Percentiles rank a stretch among this genome's conserved stretches.
Conservation (phyloP, 441 rosid genomes). For the Adansonia gregorii region DNA sequence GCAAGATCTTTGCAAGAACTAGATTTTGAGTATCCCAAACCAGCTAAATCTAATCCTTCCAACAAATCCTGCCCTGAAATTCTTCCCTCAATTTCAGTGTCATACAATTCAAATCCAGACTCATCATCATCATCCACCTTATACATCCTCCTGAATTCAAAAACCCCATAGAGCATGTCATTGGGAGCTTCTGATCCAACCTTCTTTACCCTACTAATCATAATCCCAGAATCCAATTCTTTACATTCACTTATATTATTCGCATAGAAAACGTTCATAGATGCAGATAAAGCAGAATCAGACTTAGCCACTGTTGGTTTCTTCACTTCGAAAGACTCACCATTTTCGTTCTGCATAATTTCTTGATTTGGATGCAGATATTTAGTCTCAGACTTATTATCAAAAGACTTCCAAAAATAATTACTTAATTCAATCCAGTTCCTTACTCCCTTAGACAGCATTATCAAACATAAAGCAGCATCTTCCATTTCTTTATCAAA, state of each 20-base stretch:
- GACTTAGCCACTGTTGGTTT: conserved; percentile 26
- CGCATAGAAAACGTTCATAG: conserved; percentile 29
- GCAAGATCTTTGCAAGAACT: conserved; percentile 25
- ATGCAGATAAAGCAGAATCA: conserved; percentile 29
- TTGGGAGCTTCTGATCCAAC: no score
- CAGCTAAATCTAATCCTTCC: conserved; percentile 32
- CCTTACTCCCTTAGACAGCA: conserved; percentile 51
- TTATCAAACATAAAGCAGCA: conserved; percentile 61
- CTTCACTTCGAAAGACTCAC: conserved; percentile 32
- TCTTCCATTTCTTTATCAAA: conserved; percentile 51
- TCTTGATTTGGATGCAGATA: conserved; percentile 21
- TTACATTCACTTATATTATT: conserved; percentile 27
- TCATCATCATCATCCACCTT: conserved; percentile 13
- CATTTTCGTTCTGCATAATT: conserved; percentile 19
- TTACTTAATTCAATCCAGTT: conserved; percentile 25
- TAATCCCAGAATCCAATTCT: conserved; percentile 29
- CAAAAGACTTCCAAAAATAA: conserved; percentile 40
- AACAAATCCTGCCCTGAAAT: conserved; percentile 22
- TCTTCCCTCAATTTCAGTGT: conserved; percentile 23
- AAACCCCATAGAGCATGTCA: no score
- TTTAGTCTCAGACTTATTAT: conserved; percentile 33
- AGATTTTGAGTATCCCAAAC: conserved; percentile 21
- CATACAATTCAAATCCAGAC: conserved; percentile 25
- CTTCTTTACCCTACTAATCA: conserved; percentile 28
- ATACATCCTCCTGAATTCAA: no score